Conservation (phyloP, 441 rosid genomes). For the Gossypium davidsonii region DNA sequence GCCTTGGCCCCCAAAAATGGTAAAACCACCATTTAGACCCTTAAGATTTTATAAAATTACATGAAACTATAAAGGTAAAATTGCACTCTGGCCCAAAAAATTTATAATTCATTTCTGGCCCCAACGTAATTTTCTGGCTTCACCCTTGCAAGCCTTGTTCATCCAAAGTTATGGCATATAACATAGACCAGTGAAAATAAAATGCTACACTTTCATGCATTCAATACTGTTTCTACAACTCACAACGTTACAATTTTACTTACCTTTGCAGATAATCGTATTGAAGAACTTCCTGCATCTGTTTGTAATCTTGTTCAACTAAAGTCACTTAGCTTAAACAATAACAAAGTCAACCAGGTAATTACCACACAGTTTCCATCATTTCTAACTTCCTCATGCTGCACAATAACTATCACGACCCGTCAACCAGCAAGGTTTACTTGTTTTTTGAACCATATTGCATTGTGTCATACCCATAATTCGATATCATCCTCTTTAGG, state of each 20-base stretch:
- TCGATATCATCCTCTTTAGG: neutral
- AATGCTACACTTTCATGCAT: conserved; percentile 1
- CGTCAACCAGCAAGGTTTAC: neutral
- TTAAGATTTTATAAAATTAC: no score
- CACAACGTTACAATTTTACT: conserved; percentile 20
- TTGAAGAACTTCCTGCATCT: conserved; percentile 74
- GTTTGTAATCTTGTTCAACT: conserved; percentile 70
- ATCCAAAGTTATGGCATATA: neutral
- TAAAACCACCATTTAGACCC: no score
- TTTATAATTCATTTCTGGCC: no score
- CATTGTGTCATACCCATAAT: neutral
- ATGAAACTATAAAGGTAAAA: no score
- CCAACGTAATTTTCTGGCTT: neutral
- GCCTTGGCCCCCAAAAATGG: no score
- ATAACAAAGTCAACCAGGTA: conserved; percentile 75
- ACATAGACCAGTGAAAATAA: neutral
- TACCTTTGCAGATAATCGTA: conserved; percentile 62
- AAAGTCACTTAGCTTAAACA: conserved; percentile 68
- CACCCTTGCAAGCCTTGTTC: neutral
- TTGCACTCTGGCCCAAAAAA: no score
- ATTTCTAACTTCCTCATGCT: neutral
- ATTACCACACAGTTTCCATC: neutral
- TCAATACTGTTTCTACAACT: conserved; percentile 2
- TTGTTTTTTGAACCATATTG: neutral
- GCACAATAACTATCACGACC: neutral